A percentile compares a stretch with the other conserved stretches of the same genome.
phyloP scores from a whole-genome alignment of 2,329 filamentous ascomycete genomes.

The Acephala macrosclerotiorum region DNA sequence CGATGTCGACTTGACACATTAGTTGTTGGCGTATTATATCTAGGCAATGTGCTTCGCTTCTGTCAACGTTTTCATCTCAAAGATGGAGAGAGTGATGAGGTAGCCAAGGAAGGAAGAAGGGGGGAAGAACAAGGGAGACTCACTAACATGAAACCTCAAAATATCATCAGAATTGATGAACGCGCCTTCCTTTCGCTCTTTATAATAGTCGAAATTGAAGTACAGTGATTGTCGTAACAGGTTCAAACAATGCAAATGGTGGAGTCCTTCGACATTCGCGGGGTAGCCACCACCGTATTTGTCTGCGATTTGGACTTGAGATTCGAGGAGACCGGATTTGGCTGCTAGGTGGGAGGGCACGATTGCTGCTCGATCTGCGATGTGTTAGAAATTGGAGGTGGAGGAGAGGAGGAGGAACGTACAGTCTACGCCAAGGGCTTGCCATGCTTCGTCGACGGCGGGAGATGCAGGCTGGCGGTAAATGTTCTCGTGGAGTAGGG shows the following conservation, averaged over 20 bases:
- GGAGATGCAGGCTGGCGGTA: conserved; percentile 53
- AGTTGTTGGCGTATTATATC: conserved; percentile 61
- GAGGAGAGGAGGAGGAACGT: conserved; percentile 25
- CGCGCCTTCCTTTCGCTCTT: conserved; percentile 48
- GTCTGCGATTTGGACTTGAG: conserved; percentile 56
- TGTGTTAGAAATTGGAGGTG: conserved; percentile 9
- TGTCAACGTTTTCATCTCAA: too few relatives aligned
- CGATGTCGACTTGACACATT: conserved; percentile 60
- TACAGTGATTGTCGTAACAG: conserved; percentile 57
- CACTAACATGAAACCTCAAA: conserved; percentile 57
- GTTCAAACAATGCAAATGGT: conserved; percentile 59
- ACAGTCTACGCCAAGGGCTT: conserved; percentile 56
- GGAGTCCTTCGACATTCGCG: conserved; percentile 53
- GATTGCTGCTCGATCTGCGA: conserved; percentile 48
- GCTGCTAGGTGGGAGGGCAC: conserved; percentile 50
- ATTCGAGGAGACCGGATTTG: conserved; percentile 50
- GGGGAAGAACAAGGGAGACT: conserved; percentile 37
- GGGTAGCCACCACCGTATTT: conserved; percentile 59
- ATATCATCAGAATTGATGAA: conserved; percentile 56
- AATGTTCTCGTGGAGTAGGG: conserved; percentile 55
- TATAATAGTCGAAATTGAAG: conserved; percentile 60
- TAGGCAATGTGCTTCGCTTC: conserved; percentile 55
- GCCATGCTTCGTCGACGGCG: conserved; percentile 59
- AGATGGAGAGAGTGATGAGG: too few relatives aligned
- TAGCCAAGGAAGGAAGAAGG: not conserved